Evolutionary conservation across 371 early-diverging fungal species (phyloP), one percentile per base, ranked within the genome.

Genomic region (Globomyces sp.): DNA sequence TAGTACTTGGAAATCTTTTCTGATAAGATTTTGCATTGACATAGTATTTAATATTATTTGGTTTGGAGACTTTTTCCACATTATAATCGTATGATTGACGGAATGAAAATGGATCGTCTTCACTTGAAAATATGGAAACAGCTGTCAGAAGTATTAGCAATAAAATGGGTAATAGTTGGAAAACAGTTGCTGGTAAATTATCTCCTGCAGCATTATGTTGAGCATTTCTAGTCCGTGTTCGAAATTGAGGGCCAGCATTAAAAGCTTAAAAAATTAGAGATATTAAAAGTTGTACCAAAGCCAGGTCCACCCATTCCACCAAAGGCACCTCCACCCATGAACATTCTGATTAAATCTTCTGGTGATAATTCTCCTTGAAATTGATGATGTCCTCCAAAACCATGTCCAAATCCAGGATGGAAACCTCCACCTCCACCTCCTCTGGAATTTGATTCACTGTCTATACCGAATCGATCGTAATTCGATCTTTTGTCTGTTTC

Each of bases 261-360:
- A 72, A 57, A 65, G 68, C 62, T 74, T 65, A 36, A 50, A 11
- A 36, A 58, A 66, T 34, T 57, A 55, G 34, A 52, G 46, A 41
- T 11, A 63, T 24, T 24, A 24, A 24, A 24, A 24, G 24, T 24
- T 24, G 24, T 50, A 59, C 60, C 65, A 49, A 64, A 41, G 1
- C 58, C 68, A 24, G 44, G 46, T 41, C 44, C 50, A 4, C 70
- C 63, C 37, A 52, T 1, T 10, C 66, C 72, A 53, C 77, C 71
- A 11, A 74, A 77, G 34, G 72, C 71, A 13, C 82, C 85, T 11
- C 90, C 93, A 1, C 91, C 90, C 76, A 95, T 95, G 70, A 98
- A 96, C 92, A 95, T 94, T 75, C 93, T 93, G 81, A 96, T 95
- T 40, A 96, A 67, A 5, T 96, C 96, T 71, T 96, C 98, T 1